Evolutionary conservation across 2,329 filamentous ascomycete species (phyloP).

Genomic region (Pezicula rhizophila): DNA sequence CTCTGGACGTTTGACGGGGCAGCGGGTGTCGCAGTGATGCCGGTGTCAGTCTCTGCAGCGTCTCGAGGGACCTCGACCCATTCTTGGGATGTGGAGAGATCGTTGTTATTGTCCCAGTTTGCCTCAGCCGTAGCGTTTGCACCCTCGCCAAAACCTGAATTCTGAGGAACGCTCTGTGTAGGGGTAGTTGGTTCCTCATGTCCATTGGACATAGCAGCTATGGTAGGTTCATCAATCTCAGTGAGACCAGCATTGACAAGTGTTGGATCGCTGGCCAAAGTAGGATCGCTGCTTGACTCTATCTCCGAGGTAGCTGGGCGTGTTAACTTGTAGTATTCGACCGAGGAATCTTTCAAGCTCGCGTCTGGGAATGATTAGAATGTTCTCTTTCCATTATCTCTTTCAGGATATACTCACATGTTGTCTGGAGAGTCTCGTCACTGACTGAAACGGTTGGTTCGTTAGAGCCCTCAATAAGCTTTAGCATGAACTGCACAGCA

Average conservation of each 20-base stretch:
- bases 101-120: constrained; percentile 52
- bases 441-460: constrained; percentile 61
- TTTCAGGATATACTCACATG: constrained; percentile 50
- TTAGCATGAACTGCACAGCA: constrained; percentile 69
- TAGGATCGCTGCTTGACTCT: constrained; percentile 24
- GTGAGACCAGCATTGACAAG: constrained; percentile 60
- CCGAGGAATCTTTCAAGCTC: constrained; percentile 50
- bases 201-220: constrained; percentile 35
- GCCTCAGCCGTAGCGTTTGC: constrained; percentile 58
- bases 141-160: constrained; percentile 44
- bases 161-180: constrained; percentile 36
- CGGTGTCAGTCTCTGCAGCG: constrained; percentile 66
- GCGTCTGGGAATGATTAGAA: constrained; percentile 38
- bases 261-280: constrained; percentile 55
- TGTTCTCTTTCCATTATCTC: not conserved
- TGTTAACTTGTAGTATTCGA: constrained; percentile 41
- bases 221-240: constrained; percentile 51
- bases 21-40: constrained; percentile 49
- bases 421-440: constrained; percentile 60
- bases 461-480: constrained; percentile 66
- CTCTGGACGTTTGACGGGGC: constrained; percentile 55
- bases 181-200: constrained; percentile 33
- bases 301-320: constrained; percentile 29
- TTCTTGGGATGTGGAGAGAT: constrained; percentile 28
- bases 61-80: constrained; percentile 63